Evolutionary conservation across 768 basidiomycete species (phyloP), one percentile per base, ranked within the genome.

Genomic region (Pluteus cervinus): DNA sequence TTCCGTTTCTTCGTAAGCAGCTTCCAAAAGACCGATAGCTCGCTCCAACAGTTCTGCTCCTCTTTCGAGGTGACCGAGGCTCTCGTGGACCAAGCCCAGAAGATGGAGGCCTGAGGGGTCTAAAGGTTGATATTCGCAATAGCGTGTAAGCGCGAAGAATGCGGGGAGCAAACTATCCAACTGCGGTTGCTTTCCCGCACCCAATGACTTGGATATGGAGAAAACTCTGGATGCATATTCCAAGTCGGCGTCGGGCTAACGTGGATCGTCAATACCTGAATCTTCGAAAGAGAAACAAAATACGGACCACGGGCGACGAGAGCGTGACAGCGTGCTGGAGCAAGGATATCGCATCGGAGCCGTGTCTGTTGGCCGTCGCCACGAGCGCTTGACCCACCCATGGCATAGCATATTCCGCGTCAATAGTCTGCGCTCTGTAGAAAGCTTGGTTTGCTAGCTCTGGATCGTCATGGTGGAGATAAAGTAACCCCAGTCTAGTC

Each of bases 361-460:
- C 55, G 37, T 87, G 73, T 3, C 72, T 75, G 39, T 77, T 75
- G 22, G 60, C 53, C 12, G 66, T 69, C 30, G 86, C 86, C 29
- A 88, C 68, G 17, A 89, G 57, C 3, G 76, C 85, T 55, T 93
- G 92, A 1, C 91, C 96, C 15, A 94, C 69, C 96, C 96, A 99
- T 6, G 91, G 82, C 15, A 80, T 52, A 1, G 84, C 71, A 60
- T 81, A 84, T 52, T 98, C 94, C 5, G 94, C 89, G 63, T 98
- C 92, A 29, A 92, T 69, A 12, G 84, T 80, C 56, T 97, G 96
- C 7, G 93, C 90, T 40, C 81, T 81, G 50, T 81, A 71, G 48
- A 99, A 78, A 1, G 87, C 82, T 51, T 92, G 81, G 46, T 83
- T 84, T 1, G 94, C 89, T 22, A 98, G 65, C 34, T 90, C 85